A percentile compares a stretch with the other conserved stretches of the same genome.
Conservation (phyloP, 208 protist genomes). For the Leishmania braziliensis region DNA sequence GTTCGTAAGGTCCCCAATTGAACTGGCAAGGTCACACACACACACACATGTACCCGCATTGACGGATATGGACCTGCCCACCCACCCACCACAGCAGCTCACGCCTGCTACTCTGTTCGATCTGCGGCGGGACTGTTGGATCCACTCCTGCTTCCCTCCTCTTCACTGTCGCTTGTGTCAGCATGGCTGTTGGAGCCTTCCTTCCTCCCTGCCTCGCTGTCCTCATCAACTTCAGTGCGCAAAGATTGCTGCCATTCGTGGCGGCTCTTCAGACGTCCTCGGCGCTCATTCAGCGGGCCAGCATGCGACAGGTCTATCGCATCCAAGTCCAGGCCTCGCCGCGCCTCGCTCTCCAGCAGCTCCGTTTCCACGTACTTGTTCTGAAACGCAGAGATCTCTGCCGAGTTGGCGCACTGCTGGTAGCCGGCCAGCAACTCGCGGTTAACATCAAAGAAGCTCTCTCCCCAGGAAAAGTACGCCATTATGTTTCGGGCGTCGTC, state of each 20-base stretch:
- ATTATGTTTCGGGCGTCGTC: slow-evolving; percentile 93
- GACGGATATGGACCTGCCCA: neutral
- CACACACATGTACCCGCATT: neutral
- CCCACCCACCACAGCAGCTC: neutral
- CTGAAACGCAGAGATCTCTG: slow-evolving; percentile 75
- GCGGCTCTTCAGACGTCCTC: slow-evolving; percentile 49
- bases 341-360: slow-evolving; percentile 39
- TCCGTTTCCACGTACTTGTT: slow-evolving; percentile 51
- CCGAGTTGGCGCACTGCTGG: slow-evolving; percentile 51
- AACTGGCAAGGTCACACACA: neutral
- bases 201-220: slow-evolving; percentile 18
- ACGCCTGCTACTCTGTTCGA: no score
- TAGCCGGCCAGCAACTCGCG: slow-evolving; percentile 93
- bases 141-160: neutral
- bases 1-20: neutral
- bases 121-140: neutral
- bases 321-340: slow-evolving; percentile 57
- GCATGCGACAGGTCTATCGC: slow-evolving; percentile 52
- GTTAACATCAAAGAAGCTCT: slow-evolving; percentile 96
- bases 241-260: slow-evolving; percentile 35
- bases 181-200: neutral
- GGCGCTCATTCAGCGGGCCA: slow-evolving; percentile 54
- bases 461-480: slow-evolving; percentile 97
- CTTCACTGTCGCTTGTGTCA: neutral
- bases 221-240: slow-evolving; percentile 24